Base-by-base conservation (phyloP, 371 early-diverging fungal species). In the Rhizomucor pusillus region DNA sequence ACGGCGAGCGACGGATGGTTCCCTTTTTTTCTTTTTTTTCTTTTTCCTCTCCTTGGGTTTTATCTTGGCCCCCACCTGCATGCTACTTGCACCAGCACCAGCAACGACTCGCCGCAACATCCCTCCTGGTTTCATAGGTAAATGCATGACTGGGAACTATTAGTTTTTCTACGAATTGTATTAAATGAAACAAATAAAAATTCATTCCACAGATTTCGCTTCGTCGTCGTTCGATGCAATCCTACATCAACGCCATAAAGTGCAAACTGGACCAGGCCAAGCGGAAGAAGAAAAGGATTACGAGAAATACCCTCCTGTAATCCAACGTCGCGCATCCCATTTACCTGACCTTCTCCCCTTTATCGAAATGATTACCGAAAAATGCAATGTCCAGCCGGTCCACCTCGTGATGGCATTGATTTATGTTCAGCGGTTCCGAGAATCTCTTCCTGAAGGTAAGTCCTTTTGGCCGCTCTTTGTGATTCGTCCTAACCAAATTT, bases 191-290 rank as follows among this genome's bases (percentile, higher is more conserved):
- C 29, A 29, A 29, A 29, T 5, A 29, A 29, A 29, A 29, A 7
- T 29, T 29, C 29, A 29, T 22, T 23, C 36, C 18, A n/a, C 55
- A 74, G 73, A 74, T 44, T 77, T 77, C 57, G 65, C 78, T 24
- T 72, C 74, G 0, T 65, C 75, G 33, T 77, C 73, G 2, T 77
- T 77, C 48, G 75, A 77, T 51, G 70, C 78, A 18, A 74, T 77
- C 33, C 55, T 77, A 14, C 63, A 70, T 54, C 71, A 54, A 19
- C 59, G 23, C n/a, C 69, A 3, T 37, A 29, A 29, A 29, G 37
- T 35, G 22, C 57, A 2, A 13, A 44, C 24, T 16, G 10, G 37
- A 43, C 41, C 35, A 40, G 19, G 41, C 23, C 22, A 37, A 18
- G 49, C 37, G 36, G 20, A 45, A 20, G 24, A 43, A 50, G 14